Evolutionary conservation across 768 basidiomycete genomes (phyloP), one percentile per base, ranked within the genome.

Genomic region (button mushroom (Agaricus bisporus)): DNA sequence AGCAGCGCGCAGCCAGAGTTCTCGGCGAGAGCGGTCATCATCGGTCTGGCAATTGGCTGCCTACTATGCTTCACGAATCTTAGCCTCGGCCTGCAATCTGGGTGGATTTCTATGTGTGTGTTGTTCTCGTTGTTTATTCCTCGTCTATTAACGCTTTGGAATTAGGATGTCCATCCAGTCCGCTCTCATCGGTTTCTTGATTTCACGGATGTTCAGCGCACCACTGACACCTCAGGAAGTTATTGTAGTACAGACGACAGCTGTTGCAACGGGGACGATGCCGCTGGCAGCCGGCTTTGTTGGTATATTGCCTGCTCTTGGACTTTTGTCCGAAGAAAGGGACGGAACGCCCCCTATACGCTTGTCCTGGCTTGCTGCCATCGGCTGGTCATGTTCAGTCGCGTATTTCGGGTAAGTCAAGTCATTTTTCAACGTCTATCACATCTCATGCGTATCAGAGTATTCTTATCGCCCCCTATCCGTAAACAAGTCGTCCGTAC

Each of bases 381-480:
- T 94, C 18, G 80, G 77, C 4, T 98, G 95, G 95, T 94, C 91
- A 10, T 85, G 82, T 57, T 90, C 86, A 5, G 80, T 95, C 25
- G 95, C 95, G 4, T 98, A 94, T 73, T 98, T 98, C 69, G 95
- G 95, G 81, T 87, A 50, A 55, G 64, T 55, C 1, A 35, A 11
- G 55, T 25, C 38, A 8, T 32, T 17, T 20, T 12, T 12, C 22
- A 28, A 38, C 11, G 29, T 17, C 41, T 32, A 9, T 38, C 58
- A 39, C 22, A 48, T 37, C 53, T 57, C 5, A 59, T 36, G 18
- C 7, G 18, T 37, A 18, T 10, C 53, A 91, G 90, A 4, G 95
- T 98, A n/a, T 95, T 98, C 67, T 76, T 98, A 39, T 95, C 95
- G 1, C 92, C 94, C 14, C 95, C 95, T 6, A 79, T 98, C 26